Evolutionary conservation across 2,329 filamentous ascomycete genomes (phyloP).

Genomic region (Taxawa tesnikishii): DNA sequence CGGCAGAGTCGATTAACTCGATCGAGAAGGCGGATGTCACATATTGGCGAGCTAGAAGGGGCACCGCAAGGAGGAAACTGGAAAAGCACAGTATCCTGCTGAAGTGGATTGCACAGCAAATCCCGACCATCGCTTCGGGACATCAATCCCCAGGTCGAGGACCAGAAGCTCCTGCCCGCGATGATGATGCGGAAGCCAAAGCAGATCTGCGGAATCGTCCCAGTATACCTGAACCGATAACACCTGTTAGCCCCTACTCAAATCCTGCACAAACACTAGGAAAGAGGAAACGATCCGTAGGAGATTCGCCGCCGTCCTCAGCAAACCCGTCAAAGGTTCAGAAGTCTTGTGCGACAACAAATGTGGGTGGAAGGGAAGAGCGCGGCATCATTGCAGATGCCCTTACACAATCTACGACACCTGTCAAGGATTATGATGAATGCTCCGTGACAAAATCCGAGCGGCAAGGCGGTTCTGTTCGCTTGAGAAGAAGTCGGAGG

Average conservation of each 20-base stretch:
- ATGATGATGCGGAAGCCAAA: neutral
- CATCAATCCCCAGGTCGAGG: neutral
- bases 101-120: neutral
- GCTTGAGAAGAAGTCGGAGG: neutral
- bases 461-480: too few species aligned
- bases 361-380: neutral
- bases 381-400: neutral
- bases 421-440: too few species aligned
- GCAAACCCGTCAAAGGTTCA: neutral
- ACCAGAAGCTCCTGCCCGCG: neutral
- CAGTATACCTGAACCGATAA: neutral
- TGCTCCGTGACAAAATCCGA: too few species aligned
- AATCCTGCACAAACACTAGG: neutral
- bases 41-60: neutral
- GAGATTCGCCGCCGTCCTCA: neutral
- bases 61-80: neutral
- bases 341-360: neutral
- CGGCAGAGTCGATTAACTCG: neutral
- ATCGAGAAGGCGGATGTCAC: neutral
- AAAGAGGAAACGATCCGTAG: neutral
- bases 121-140: neutral
- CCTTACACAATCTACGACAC: neutral
- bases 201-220: neutral
- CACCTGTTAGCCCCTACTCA: neutral
- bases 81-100: neutral